phyloP scores from a whole-genome alignment of 1,284 basidiomycete species.

The Hymenochaete sp. region DNA sequence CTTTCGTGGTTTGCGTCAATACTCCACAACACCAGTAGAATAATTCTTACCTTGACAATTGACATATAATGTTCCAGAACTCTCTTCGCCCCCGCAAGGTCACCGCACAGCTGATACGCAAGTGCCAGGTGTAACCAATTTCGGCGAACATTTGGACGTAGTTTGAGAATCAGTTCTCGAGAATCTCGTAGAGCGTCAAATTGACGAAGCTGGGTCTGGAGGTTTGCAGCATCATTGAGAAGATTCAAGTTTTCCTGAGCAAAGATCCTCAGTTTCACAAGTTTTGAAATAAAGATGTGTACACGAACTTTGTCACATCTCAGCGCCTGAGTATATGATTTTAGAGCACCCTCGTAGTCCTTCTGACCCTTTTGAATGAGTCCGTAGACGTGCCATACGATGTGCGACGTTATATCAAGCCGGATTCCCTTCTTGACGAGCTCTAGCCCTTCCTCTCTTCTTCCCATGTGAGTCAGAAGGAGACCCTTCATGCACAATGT shows the following conservation, averaged over 20 bases:
- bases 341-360: slow-evolving; percentile 54
- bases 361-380: slow-evolving; percentile 87
- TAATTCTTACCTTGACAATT: slow-evolving; percentile 46
- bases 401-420: slow-evolving; percentile 87
- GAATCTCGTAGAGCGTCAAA: slow-evolving; percentile 79
- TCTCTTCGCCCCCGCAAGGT: slow-evolving; percentile 62
- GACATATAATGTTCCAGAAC: slow-evolving; percentile 65
- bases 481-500: slow-evolving; percentile 93
- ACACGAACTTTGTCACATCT: slow-evolving; percentile 79
- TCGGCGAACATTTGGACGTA: slow-evolving; percentile 78
- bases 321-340: slow-evolving; percentile 52
- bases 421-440: slow-evolving; percentile 85
- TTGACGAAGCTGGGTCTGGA: slow-evolving; percentile 86
- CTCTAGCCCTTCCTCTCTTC: slow-evolving; percentile 76
- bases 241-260: slow-evolving; percentile 90
- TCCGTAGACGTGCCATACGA: slow-evolving; percentile 97
- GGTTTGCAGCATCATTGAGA: slow-evolving; percentile 81
- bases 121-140: slow-evolving; percentile 91
- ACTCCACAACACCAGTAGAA: slow-evolving; percentile 6
- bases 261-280: slow-evolving; percentile 12
- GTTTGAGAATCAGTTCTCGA: slow-evolving; percentile 70
- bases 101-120: slow-evolving; percentile 80
- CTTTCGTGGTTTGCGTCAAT: slow-evolving; percentile 3
- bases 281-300: not conserved
- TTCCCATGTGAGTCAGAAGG: slow-evolving; percentile 75